Percentiles rank a stretch among this genome's conserved stretches.
Evolutionary conservation across 1,139 yeast species (phyloP).

Genomic region (Saccharomycopsis hybrid): DNA sequence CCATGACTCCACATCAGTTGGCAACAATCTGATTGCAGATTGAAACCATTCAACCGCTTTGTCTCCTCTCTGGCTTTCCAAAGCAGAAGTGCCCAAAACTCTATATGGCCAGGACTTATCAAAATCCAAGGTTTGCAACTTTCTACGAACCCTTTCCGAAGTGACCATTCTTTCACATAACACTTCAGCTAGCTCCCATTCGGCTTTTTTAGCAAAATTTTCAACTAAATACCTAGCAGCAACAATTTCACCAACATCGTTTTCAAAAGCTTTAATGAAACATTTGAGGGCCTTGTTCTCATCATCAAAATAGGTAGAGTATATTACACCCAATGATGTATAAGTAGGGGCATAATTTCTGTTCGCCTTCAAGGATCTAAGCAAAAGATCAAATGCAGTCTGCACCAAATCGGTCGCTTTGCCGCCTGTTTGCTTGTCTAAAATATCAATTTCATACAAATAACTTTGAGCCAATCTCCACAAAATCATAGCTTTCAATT

Average conservation of each 20-base stretch:
- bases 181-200: conserved; percentile 83
- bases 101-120: conserved; percentile 78
- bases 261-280: conserved; percentile 82
- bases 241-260: conserved; percentile 66
- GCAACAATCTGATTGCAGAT: conserved; percentile 63
- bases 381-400: conserved; percentile 47
- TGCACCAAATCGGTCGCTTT: conserved; percentile 25
- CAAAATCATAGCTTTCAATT: conserved; percentile 50
- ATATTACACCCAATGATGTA: conserved; percentile 71
- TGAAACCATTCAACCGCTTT: conserved; percentile 89
- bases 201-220: conserved; percentile 56
- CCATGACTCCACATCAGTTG: conserved; percentile 73
- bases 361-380: conserved; percentile 57
- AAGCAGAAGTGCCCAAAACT: conserved; percentile 71
- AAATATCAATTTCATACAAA: conserved; percentile 27
- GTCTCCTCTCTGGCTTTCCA: conserved; percentile 67
- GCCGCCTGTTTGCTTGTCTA: conserved; percentile 23
- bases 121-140: conserved; percentile 36
- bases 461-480: conserved; percentile 73
- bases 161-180: conserved; percentile 58
- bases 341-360: conserved; percentile 69
- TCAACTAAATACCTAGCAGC: conserved; percentile 72
- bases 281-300: conserved; percentile 72
- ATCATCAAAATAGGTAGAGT: conserved; percentile 53
- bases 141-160: conserved; percentile 54